Conservation (phyloP, 306 rosid species). For the Vicia villosa region DNA sequence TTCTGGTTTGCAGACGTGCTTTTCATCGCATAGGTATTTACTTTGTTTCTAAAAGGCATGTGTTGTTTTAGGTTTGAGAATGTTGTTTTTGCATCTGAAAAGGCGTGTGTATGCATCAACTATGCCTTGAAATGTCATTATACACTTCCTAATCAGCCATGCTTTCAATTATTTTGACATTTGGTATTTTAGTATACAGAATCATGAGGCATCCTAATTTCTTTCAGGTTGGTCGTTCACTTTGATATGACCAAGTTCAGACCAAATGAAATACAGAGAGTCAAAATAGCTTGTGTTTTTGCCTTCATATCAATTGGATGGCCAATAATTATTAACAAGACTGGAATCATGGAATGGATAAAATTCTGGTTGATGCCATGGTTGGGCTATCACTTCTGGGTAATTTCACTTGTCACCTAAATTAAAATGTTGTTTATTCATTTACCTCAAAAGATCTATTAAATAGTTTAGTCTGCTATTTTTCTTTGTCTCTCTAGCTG, state of each 20-base stretch:
- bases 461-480: too few species aligned
- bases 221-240: conserved; percentile 76
- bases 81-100: too few species aligned
- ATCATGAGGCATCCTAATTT: conserved; percentile 35
- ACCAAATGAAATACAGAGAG: conserved; percentile 81
- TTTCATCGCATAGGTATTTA: too few species aligned
- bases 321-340: conserved; percentile 86
- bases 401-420: conserved; percentile 45
- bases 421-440: conserved; percentile 28
- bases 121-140: conserved; percentile 18
- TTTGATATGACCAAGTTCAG: conserved; percentile 80
- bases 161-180: conserved; percentile 25
- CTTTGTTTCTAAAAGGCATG: too few species aligned
- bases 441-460: too few species aligned
- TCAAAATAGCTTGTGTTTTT: conserved; percentile 92
- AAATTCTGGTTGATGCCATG: conserved; percentile 99
- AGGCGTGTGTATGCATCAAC: too few species aligned
- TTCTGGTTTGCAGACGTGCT: too few species aligned
- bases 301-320: conserved; percentile 87
- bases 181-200: not conserved
- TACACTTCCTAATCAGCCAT: conserved; percentile 26
- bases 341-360: conserved; percentile 92
- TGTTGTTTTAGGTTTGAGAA: too few species aligned
- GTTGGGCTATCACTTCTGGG: conserved; percentile 99
- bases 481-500: too few species aligned